These are phyloP conservation scores for Gigaspora rosea DNA, from an alignment of 192 early-diverging fungal genomes.

Conservation along the genomic window DNA sequence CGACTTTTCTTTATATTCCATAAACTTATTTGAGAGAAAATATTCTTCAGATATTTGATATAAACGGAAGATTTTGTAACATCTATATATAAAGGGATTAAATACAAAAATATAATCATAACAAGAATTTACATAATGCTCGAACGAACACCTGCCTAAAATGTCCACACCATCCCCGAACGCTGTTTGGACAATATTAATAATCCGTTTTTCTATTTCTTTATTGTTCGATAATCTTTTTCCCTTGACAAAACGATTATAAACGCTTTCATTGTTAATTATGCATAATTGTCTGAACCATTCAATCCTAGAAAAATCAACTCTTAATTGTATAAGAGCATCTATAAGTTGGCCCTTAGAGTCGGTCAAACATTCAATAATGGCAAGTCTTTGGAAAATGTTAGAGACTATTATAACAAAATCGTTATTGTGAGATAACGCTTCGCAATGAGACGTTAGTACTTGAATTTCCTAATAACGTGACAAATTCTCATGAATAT, in stretches of 20 bases:
- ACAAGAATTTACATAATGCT: background rate
- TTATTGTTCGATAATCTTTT: background rate
- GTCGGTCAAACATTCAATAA: constrained; percentile 5
- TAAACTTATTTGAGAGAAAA: constrained; percentile 9
- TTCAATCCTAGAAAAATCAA: background rate
- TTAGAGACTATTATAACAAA: background rate
- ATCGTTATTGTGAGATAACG: background rate
- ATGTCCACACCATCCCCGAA: background rate
- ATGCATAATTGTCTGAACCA: constrained; percentile 30
- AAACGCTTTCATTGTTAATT: constrained; percentile 1
- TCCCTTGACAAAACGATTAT: constrained; percentile 11
- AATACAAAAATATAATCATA: background rate
- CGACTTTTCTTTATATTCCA: constrained; percentile 25
- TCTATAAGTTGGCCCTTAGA: background rate
- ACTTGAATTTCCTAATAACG: constrained; percentile 31
- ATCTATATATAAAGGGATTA: background rate
- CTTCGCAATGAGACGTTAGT: constrained; percentile 23
- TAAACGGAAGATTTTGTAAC: background rate
- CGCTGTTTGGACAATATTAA: constrained; percentile 7
- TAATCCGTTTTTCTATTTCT: constrained; percentile 9
- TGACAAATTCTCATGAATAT: background rate
- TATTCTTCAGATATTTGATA: constrained; percentile 15
- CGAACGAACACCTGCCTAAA: background rate
- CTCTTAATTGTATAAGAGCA: background rate
- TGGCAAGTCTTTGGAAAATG: constrained; percentile 26